Base-by-base conservation (phyloP, 208 protist species). In the Acanthamoeba healyi region DNA sequence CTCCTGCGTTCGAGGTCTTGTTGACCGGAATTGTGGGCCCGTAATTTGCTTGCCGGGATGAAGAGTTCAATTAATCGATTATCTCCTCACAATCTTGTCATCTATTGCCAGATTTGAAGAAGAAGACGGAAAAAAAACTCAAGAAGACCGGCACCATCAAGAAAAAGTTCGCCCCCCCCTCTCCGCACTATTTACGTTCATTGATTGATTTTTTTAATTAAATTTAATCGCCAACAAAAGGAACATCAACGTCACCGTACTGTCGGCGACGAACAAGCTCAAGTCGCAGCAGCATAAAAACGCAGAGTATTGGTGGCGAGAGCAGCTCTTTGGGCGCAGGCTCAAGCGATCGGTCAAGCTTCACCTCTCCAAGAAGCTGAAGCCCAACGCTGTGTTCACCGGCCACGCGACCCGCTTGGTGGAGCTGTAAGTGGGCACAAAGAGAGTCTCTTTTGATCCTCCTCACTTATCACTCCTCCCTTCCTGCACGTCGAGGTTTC, bases 331-430 rank as follows among this genome's bases (percentile, higher is more conserved):
- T 58, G 74, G 74, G 22, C 3, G 24, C 29, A 29, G 74, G 46
- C 44, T 84, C 10, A 58, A 10, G 74, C 6, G 74, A 42, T 17
- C 54, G 19, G 42, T 84, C 26, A 32, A 38, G 26, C 17, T 84
- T n/a, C 74, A 84, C 42, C 38, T 58, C 46, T n/a, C 74, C 10
- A 15, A 32, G 15, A 49, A 38, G 4, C 2, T 24, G 17, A 84
- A 84, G 74, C 74, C 74, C 17, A 26, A 84, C 44, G 74, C 74
- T 38, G 42, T 84, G 19, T 84, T 84, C 29, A 26, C 74, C 42
- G 54, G 22, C 0, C 36, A 46, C 10, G n/a, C 10, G 63, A 72
- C 10, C 15, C 12, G 63, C 7, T 72, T 72, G 29, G 22, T 26
- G n/a, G n/a, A n/a, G n/a, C n/a, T n/a, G n/a, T n/a, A n/a, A n/a